phyloP scores from a whole-genome alignment of 805 yeast species.

The Wickerhamiella spandovensis region DNA sequence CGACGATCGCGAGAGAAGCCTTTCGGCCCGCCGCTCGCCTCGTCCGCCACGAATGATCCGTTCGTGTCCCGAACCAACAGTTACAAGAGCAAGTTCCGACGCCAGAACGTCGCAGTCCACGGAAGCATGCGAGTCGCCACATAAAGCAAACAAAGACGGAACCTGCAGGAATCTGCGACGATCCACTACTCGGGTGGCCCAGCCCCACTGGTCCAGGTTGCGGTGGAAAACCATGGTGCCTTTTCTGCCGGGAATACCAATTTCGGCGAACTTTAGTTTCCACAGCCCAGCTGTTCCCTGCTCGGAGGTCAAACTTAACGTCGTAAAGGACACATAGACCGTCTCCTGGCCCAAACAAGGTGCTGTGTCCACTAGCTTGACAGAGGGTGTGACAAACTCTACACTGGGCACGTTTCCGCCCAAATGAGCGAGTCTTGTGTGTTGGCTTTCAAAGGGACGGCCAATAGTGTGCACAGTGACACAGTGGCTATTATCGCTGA shows the following conservation, averaged over 20 bases:
- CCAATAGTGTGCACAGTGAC: neutral
- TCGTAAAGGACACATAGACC: neutral
- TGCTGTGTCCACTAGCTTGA: neutral
- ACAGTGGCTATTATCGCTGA: neutral
- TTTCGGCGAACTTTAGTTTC: neutral
- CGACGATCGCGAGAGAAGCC: neutral
- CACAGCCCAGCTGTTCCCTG: neutral
- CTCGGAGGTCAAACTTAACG: neutral
- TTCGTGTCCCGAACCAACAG: neutral
- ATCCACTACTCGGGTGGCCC: neutral
- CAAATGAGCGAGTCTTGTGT: neutral
- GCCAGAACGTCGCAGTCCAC: neutral
- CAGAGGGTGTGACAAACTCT: neutral
- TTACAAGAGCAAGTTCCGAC: neutral
- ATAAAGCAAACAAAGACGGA: neutral
- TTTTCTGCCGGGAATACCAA: neutral
- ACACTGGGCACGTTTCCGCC: conserved; percentile 1
- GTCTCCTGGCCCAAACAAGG: neutral
- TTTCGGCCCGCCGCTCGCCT: neutral
- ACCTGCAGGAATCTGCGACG: neutral
- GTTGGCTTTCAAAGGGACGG: neutral
- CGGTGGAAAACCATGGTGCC: neutral
- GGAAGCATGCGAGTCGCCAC: neutral
- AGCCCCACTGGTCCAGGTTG: neutral
- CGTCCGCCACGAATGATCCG: neutral